Conservation (phyloP, 352 stramenopile species). For the Peronospora belbahrii region DNA sequence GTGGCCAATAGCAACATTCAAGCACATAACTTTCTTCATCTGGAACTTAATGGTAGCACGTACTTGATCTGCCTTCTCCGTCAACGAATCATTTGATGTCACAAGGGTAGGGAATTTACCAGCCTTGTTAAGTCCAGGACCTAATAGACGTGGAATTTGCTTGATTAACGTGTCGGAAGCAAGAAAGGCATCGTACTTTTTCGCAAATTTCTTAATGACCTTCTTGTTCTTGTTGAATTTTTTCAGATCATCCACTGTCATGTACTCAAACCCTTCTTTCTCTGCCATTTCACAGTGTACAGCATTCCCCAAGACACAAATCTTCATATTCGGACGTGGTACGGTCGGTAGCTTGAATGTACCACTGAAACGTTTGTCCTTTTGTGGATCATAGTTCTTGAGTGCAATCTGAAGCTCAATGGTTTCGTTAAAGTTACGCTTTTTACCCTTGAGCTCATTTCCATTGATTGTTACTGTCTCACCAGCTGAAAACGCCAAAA, state of each 20-base stretch:
- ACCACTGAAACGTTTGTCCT: constrained; percentile 99
- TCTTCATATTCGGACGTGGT: constrained; percentile 92
- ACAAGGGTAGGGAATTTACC: constrained; percentile 99
- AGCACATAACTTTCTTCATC: constrained; percentile 99
- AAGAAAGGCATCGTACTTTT: constrained; percentile 99
- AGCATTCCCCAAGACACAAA: constrained; percentile 98
- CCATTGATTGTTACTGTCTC: constrained; percentile 90
- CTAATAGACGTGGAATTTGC: constrained; percentile 99
- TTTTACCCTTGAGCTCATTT: constrained; percentile 96
- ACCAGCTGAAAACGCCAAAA: constrained; percentile 92
- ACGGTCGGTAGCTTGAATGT: constrained; percentile 98
- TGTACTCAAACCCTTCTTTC: constrained; percentile 96
- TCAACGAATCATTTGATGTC: constrained; percentile 90
- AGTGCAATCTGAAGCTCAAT: constrained; percentile 98
- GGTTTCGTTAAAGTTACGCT: constrained; percentile 99
- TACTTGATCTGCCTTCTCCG: constrained; percentile 96
- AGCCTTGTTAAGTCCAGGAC: constrained; percentile 94
- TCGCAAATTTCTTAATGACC: constrained; percentile 99
- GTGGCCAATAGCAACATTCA: constrained; percentile 98
- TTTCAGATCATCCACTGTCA: constrained; percentile 98
- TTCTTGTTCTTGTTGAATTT: constrained; percentile 99
- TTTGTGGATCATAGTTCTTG: constrained; percentile 99
- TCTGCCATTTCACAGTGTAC: constrained; percentile 98
- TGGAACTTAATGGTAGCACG: constrained; percentile 99
- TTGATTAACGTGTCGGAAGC: constrained; percentile 99